Percentiles rank a stretch among this genome's conserved stretches.
phyloP scores from a whole-genome alignment of 1,284 basidiomycete species.

The Papiliotrema laurentii region DNA sequence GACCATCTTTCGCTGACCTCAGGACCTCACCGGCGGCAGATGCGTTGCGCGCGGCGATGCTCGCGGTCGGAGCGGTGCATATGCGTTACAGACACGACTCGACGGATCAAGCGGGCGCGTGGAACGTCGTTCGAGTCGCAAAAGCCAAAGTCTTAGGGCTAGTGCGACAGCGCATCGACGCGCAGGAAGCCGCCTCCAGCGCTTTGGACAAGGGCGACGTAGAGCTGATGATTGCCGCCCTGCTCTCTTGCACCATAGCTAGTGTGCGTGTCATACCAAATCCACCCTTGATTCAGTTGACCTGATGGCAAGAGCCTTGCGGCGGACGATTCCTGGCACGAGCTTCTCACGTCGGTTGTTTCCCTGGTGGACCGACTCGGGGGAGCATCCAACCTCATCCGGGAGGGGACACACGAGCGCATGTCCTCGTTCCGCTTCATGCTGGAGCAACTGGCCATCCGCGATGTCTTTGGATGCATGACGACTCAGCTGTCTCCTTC shows the following conservation, averaged over 20 bases:
- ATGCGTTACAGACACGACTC: conserved; percentile 33
- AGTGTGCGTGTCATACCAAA: conserved; percentile 28
- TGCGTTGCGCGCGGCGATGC: conserved; percentile 37
- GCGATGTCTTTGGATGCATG: conserved; percentile 46
- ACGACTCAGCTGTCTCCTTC: conserved; percentile 39
- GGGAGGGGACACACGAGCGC: conserved; percentile 28
- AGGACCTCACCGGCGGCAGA: conserved; percentile 33
- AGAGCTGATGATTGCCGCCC: conserved; percentile 37
- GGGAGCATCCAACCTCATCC: conserved; percentile 37
- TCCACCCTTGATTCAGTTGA: not conserved
- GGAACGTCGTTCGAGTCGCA: conserved; percentile 28
- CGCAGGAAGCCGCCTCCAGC: not conserved
- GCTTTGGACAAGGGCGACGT: conserved; percentile 29
- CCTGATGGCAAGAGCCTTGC: conserved; percentile 29
- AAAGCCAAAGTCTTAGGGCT: conserved; percentile 27
- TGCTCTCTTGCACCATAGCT: conserved; percentile 41
- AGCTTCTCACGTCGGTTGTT: conserved; percentile 36
- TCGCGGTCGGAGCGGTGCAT: conserved; percentile 41
- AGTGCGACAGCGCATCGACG: conserved; percentile 26
- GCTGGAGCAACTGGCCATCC: conserved; percentile 42
- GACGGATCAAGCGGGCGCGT: conserved; percentile 30
- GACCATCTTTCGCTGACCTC: not conserved
- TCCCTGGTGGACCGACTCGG: conserved; percentile 38
- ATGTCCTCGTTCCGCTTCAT: conserved; percentile 40
- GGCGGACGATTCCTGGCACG: conserved; percentile 44